Base-by-base conservation (phyloP, 495 filamentous ascomycete genomes). In the Glarea lozoyensis region DNA sequence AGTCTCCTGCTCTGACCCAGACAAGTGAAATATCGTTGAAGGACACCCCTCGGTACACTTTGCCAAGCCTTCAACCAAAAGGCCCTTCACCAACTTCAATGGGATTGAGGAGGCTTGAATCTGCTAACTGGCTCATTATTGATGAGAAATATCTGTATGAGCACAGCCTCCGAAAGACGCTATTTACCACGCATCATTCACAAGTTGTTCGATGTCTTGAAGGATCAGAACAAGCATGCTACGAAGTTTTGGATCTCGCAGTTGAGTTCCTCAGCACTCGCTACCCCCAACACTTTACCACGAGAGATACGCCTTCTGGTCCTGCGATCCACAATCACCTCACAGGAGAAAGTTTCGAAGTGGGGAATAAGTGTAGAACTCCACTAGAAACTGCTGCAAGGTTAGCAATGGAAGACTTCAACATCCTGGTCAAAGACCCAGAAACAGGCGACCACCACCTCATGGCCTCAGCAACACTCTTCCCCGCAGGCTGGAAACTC, bases 351-450 rank as follows among this genome's bases (percentile, higher is more conserved):
- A 65, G 52, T 22, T 74, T 70, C 40, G 27, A 53, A 1, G 53
- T 73, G 29, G 53, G 61, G 16, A 16, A 1, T 23, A 16, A 33
- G 19, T 50, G 47, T 20, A 50, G 60, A 15, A 66, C 72, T 40
- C 71, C 73, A 20, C 58, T 79, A 23, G 75, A 79, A 52, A 60
- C 70, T 12, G 73, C 72, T n/a, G 75, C 74, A 5, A 58, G 69
- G 43, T 56, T 78, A 20, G 66, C 69, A 13, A 75, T 73, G 71
- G 73, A 78, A 53, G 75, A 78, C 47, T 60, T 79, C 35, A 78
- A 69, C 45, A 60, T 79, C 35, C 33, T 79, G 30, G 61, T 70
- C 57, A 65, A 66, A 47, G 70, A 75, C 30, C 58, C 60, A 21
- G 60, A 71, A 43, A 70, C 73, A 41, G 53, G 53, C 9, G 53